Conservation (phyloP, 2,329 filamentous ascomycete species). For the Truncatella angustata region DNA sequence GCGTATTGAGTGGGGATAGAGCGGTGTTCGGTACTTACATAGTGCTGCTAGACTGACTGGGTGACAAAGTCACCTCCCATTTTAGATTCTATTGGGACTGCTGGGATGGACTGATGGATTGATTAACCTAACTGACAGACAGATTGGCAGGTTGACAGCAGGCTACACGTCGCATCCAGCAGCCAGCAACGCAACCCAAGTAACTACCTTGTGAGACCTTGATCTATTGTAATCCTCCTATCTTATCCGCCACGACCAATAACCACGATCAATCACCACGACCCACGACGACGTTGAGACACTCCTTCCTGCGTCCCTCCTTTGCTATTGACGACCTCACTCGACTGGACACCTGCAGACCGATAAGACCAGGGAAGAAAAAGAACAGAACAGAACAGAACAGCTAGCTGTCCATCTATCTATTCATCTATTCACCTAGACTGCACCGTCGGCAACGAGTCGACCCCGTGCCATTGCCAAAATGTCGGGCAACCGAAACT, state of each 20-base stretch:
- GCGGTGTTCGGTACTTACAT: neutral
- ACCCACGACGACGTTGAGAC: neutral
- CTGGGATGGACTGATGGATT: no score
- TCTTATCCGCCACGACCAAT: no score
- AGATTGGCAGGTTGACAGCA: neutral
- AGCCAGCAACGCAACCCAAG: neutral
- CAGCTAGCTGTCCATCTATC: no score
- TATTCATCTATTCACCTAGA: neutral
- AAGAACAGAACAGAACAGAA: no score
- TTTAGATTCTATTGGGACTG: no score
- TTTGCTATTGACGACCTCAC: neutral
- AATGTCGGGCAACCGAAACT: slow-evolving; percentile 98
- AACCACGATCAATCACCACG: neutral
- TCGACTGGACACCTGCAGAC: no score
- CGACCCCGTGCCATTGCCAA: slow-evolving; percentile 29
- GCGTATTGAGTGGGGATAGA: neutral
- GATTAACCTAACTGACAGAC: neutral
- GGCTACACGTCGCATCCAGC: slow-evolving; percentile 4
- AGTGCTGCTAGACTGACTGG: neutral
- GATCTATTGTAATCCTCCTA: no score
- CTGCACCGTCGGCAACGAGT: slow-evolving; percentile 16
- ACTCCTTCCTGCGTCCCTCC: neutral
- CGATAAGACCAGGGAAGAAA: no score
- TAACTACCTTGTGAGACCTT: no score
- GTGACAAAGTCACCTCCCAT: neutral